Base-by-base conservation (phyloP, 2,329 filamentous ascomycete species). In the Fusarium guadeloupense region DNA sequence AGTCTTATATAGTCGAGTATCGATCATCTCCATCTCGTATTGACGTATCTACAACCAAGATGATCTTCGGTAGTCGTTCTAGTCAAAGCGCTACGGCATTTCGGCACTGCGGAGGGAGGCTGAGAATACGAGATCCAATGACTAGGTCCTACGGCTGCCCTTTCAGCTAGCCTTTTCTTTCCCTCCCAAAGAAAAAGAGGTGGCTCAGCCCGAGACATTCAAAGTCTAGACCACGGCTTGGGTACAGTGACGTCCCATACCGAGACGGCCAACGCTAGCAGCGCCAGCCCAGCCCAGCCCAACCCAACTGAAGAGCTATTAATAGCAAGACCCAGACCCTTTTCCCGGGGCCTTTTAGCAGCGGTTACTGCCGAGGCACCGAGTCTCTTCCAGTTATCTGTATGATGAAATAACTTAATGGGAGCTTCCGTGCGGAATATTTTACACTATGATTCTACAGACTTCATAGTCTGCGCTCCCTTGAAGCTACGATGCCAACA, bases 1-100 rank as follows among this genome's bases (percentile, higher is more conserved):
- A n/a, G 23, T 43, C 57, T 64, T 64, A 61, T 64, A 64, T 64
- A 52, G 10, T 30, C 39, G 35, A 10, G 13, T 13, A 12, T 4
- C 9, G 7, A 26, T 26, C 25, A 12, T 26, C 25, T 9, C 9
- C 25, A 9, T 26, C 25, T 26, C 10, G 25, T 25, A 25, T n/a
- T n/a, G n/a, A n/a, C 8, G 23, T 26, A 26, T 26, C 25, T 10
- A 26, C 25, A 26, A n/a, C n/a, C 25, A 12, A 26, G 25, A 12
- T 26, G 25, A 26, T 26, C 25, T 4, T 26, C 25, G 25, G 9
- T 26, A 26, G 13, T 9, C 9, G 23, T 25, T 25, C 23, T 25
- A 25, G 23, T 25, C 23, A 25, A 25, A 6, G 9, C 23, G 23
- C 23, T 9, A 25, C 25, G 23, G 39, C 17, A 49, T 55, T 46